Conservation (phyloP, 345 rosid species). For the Theobroma cacao region DNA sequence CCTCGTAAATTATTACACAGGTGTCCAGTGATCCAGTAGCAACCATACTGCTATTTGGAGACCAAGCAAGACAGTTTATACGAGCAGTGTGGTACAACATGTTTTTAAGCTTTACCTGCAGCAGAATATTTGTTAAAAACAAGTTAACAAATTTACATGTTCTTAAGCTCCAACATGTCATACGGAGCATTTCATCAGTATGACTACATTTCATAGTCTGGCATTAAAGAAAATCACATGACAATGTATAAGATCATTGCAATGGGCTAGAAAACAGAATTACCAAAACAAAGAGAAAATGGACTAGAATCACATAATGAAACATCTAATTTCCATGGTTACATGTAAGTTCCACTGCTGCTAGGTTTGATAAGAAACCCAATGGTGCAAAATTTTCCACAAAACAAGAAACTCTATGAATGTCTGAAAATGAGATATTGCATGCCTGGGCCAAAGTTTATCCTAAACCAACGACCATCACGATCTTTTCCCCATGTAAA, state of each 20-base stretch:
- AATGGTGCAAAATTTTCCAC: not conserved
- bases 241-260: not conserved
- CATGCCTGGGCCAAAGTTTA: not conserved
- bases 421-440: not conserved
- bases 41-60: constrained; percentile 63
- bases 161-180: not conserved
- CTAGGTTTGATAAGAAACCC: constrained; percentile 1
- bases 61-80: constrained; percentile 74
- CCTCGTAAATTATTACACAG: constrained; percentile 59
- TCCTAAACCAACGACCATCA: not conserved
- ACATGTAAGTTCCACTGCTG: not conserved
- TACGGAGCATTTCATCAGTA: not conserved
- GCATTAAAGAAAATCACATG: not conserved
- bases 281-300: not conserved
- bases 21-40: constrained; percentile 79
- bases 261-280: not conserved
- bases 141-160: not conserved
- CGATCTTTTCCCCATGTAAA: not conserved
- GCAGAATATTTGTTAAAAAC: not conserved
- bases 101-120: constrained; percentile 71
- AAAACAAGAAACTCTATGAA: not conserved
- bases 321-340: not conserved
- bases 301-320: not conserved
- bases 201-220: not conserved
- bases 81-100: constrained; percentile 77